Evolutionary conservation across 2,329 filamentous ascomycete genomes (phyloP).

Genomic region (Pyricularia sp.): DNA sequence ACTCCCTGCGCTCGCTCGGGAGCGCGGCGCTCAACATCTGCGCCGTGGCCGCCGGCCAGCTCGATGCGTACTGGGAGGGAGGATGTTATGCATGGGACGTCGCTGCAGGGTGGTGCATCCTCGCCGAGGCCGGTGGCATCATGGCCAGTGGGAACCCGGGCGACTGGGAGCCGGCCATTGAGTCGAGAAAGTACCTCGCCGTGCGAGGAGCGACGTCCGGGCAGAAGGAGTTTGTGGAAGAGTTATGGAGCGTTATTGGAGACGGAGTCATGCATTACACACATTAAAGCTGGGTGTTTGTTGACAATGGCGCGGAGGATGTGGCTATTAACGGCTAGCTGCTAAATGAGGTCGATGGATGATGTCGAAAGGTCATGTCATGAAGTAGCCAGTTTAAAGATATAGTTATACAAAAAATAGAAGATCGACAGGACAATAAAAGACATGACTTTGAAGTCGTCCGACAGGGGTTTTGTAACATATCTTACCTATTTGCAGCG

Average conservation of each 20-base stretch:
- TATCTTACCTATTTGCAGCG: not conserved
- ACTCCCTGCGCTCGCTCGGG: slow-evolving; percentile 61
- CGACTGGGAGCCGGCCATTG: slow-evolving; percentile 54
- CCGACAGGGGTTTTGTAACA: not conserved
- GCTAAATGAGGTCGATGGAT: not conserved
- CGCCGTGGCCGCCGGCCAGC: slow-evolving; percentile 57
- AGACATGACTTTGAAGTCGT: not conserved
- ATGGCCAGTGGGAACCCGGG: slow-evolving; percentile 68
- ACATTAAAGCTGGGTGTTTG: slow-evolving; percentile 9
- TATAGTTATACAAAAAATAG: not conserved
- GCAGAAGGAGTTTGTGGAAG: slow-evolving; percentile 52
- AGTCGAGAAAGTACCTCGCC: slow-evolving; percentile 52
- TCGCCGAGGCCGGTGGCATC: slow-evolving; percentile 63
- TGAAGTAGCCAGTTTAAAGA: not conserved
- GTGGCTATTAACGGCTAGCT: not conserved
- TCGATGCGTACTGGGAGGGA: slow-evolving; percentile 75
- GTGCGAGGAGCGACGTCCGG: slow-evolving; percentile 50
- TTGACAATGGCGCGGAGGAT: not conserved
- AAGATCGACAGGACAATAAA: no score
- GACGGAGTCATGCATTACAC: slow-evolving; percentile 37
- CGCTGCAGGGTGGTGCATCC: slow-evolving; percentile 69
- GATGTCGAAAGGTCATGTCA: not conserved
- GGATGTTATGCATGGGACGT: slow-evolving; percentile 84
- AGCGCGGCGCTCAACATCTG: slow-evolving; percentile 70
- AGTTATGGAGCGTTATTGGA: slow-evolving; percentile 54